Base-by-base conservation (phyloP, 2,329 filamentous ascomycete genomes). In the Monosporascus cannonballus region DNA sequence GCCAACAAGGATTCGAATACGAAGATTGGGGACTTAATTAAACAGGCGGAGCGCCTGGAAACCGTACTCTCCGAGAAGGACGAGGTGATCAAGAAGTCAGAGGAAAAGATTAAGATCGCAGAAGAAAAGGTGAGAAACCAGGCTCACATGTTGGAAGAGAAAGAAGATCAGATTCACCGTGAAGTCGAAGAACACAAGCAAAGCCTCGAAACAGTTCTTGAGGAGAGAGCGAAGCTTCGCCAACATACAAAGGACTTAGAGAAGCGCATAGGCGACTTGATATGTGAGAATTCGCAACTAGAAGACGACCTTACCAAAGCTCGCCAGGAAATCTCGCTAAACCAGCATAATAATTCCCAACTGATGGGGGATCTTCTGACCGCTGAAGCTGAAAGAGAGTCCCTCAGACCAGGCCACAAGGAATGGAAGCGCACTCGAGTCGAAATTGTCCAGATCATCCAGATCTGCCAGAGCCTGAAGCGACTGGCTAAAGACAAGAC, bases 201-300 rank as follows among this genome's bases (percentile, higher is more conserved):
- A 18, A 46, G 41, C 15, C 51, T 61, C 15, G 50, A 67, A 30
- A 54, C 57, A 15, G 69, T 68, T 22, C 64, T 66, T 8, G 64
- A 72, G 53, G 65, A 68, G n/a, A 59, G 64, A n/a, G 47, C 52
- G n/a, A 62, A 59, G 18, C 56, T 69, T 38, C 57, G 61, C 20
- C 55, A 52, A 11, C 52, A 68, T 18, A 55, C 64, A 20, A 54
- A 61, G 34, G 60, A 64, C 6, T 56, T 63, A 9, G 60, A 67
- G 36, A 61, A 62, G 9, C 53, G 24, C 17, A 56, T 71, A 9
- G 49, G 56, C 37, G 59, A 64, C 9, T 14, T 34, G 30, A 34
- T 3, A 34, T 34, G 9, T 34, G 30, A 34, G 30, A 34, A 34
- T 34, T 34, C 9, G 11, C 30, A 34, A 25, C 54, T 57, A 6